Conservation (phyloP, 139 green algal species). For the Closterium sp. region DNA sequence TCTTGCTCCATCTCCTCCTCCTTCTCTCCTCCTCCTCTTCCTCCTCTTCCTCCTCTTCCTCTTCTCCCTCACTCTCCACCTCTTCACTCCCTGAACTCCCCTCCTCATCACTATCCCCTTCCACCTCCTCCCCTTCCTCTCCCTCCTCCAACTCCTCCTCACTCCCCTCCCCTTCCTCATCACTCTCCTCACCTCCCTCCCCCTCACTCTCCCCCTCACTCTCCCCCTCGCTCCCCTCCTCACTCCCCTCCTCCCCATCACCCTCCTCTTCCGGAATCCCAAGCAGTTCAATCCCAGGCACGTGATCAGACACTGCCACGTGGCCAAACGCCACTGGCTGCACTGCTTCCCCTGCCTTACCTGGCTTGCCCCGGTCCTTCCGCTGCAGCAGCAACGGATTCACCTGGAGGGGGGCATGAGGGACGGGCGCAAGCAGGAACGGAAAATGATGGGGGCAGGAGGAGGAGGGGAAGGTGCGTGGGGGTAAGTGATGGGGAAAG, state of each 20-base stretch:
- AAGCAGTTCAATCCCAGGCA: constrained; percentile 86
- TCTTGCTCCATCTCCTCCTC: not conserved
- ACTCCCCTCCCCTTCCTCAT: constrained; percentile 16
- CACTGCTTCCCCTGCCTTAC: constrained; percentile 56
- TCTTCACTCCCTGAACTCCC: constrained; percentile 25
- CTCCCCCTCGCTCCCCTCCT: not conserved
- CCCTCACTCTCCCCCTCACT: constrained; percentile 11
- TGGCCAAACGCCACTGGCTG: constrained; percentile 50
- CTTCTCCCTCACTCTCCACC: not conserved
- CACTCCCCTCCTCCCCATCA: constrained; percentile 12
- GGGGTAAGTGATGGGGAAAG: not conserved
- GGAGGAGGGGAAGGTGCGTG: too few relatives aligned
- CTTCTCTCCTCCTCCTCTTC: not conserved
- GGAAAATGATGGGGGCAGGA: not conserved
- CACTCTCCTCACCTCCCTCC: constrained; percentile 46
- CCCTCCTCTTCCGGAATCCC: constrained; percentile 31
- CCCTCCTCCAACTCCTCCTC: not conserved
- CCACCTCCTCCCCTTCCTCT: constrained; percentile 44
- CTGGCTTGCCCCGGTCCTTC: constrained; percentile 75
- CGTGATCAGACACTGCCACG: constrained; percentile 23
- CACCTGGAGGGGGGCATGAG: constrained; percentile 56
- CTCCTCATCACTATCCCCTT: constrained; percentile 24
- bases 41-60: constrained; percentile 5
- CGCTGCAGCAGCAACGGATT: constrained; percentile 86
- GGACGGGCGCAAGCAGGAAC: not conserved